phyloP scores from a whole-genome alignment of 2,329 filamentous ascomycete species.

The Cercospora sp. region DNA sequence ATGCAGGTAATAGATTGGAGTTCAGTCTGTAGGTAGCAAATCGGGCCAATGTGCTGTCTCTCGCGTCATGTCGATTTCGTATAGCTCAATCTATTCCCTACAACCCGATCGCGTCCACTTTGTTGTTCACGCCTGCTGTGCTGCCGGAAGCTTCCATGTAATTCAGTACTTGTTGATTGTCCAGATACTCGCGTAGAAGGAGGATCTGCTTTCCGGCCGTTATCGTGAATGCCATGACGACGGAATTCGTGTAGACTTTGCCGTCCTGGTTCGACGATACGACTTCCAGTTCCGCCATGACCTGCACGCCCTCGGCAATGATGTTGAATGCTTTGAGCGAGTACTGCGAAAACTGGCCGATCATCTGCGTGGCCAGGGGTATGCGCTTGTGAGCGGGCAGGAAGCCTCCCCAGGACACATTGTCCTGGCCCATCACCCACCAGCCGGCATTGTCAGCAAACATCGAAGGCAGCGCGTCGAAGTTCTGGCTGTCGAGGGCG shows the following conservation, averaged over 20 bases:
- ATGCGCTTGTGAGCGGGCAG: slow-evolving; percentile 4
- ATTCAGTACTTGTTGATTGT: slow-evolving; percentile 14
- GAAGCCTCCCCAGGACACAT: slow-evolving; percentile 11
- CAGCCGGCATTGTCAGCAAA: slow-evolving; percentile 11
- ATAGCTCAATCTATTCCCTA: background rate
- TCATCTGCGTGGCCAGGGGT: slow-evolving; percentile 11
- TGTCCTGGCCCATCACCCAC: slow-evolving; percentile 14
- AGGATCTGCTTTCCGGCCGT: slow-evolving; percentile 11
- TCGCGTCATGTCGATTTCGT: background rate
- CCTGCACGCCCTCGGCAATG: slow-evolving; percentile 13
- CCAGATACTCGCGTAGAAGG: slow-evolving; percentile 12
- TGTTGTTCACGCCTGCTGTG: slow-evolving; percentile 6
- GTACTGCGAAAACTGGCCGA: slow-evolving; percentile 10
- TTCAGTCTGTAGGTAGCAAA: slow-evolving; percentile 38
- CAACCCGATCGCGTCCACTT: slow-evolving; percentile 5
- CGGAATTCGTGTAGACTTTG: slow-evolving; percentile 10
- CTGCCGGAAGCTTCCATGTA: slow-evolving; percentile 13
- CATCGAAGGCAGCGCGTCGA: slow-evolving; percentile 7
- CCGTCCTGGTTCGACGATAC: slow-evolving; percentile 9
- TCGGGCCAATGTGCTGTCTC: background rate
- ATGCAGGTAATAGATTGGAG: slow-evolving; percentile 44
- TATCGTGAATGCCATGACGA: slow-evolving; percentile 12
- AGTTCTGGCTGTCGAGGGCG: slow-evolving; percentile 11
- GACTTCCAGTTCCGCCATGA: slow-evolving; percentile 13
- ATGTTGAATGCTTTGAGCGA: slow-evolving; percentile 15